A percentile compares a stretch with the other conserved stretches of the same genome.
These are phyloP conservation scores for Primulina eburnea DNA, from an alignment of 257 asterid genomes.

Conservation along the genomic window DNA sequence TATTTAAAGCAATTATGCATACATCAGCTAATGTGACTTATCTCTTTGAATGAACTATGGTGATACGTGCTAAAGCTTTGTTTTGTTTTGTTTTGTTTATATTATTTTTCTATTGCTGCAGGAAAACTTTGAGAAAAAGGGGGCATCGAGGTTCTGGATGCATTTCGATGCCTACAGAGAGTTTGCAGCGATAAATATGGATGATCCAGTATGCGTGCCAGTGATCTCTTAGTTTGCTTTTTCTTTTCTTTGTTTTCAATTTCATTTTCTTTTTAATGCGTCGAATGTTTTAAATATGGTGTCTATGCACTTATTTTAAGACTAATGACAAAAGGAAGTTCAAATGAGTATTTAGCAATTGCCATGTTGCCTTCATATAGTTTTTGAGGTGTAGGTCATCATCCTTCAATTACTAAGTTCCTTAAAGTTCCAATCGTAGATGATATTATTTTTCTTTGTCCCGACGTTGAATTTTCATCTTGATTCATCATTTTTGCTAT, in stretches of 20 bases:
- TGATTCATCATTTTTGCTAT: neutral
- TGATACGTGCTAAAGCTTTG: slow-evolving; percentile 3
- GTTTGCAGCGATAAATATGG: slow-evolving; percentile 41
- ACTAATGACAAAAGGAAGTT: no score
- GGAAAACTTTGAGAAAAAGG: slow-evolving; percentile 70
- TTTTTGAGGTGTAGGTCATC: neutral
- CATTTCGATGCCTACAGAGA: slow-evolving; percentile 62
- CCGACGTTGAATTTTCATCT: neutral
- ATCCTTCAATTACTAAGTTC: neutral
- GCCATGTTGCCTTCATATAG: no score
- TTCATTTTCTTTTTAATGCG: neutral
- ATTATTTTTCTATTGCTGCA: slow-evolving; percentile 34
- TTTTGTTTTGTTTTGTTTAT: neutral
- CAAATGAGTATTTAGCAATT: no score
- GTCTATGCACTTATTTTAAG: neutral
- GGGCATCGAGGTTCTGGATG: slow-evolving; percentile 78
- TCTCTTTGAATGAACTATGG: neutral
- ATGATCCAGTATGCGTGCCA: slow-evolving; percentile 47
- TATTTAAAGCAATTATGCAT: slow-evolving; percentile 4
- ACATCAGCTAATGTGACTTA: slow-evolving; percentile 2
- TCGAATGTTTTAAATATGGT: neutral
- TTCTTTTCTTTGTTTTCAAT: neutral
- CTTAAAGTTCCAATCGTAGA: neutral
- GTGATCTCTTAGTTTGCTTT: slow-evolving; percentile 9
- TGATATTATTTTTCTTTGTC: neutral